Conservation (phyloP, 2,329 filamentous ascomycete genomes). For the Falciphora oryzae region DNA sequence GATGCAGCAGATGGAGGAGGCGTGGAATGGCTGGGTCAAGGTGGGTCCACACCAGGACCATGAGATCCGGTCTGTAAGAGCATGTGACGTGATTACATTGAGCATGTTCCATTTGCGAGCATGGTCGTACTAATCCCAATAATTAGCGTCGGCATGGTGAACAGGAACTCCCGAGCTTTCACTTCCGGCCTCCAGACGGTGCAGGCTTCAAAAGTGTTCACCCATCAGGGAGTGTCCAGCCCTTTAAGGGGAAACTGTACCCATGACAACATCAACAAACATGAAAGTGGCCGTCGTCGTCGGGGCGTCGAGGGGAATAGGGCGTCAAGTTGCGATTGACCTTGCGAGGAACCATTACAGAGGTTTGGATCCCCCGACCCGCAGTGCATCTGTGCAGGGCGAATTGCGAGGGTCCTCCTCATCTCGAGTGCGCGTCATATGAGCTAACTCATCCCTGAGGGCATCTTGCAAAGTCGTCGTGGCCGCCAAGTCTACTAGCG, state of each 20-base stretch:
- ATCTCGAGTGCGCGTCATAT: not conserved
- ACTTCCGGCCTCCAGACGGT: too few relatives aligned
- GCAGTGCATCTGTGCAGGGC: not conserved
- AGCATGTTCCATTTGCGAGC: not conserved
- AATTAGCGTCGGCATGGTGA: not conserved
- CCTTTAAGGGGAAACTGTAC: not conserved
- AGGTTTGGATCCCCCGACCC: not conserved
- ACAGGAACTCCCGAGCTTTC: too few relatives aligned
- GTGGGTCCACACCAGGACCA: not conserved
- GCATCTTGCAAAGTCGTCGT: conserved; percentile 55
- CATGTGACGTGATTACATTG: conserved; percentile 1
- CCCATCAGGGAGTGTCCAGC: too few relatives aligned
- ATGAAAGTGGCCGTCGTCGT: conserved; percentile 11
- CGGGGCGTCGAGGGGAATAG: conserved; percentile 13
- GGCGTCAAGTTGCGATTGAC: conserved; percentile 11
- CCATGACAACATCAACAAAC: not conserved
- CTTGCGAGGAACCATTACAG: conserved; percentile 10
- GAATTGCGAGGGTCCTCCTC: not conserved
- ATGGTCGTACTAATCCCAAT: too few relatives aligned
- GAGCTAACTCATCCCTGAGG: not conserved
- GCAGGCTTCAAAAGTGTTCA: not conserved
- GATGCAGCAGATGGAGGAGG: too few relatives aligned
- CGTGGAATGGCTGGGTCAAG: not conserved
- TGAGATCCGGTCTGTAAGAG: not conserved
- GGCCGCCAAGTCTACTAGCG: conserved; percentile 67